Percentiles rank a stretch among this genome's conserved stretches.
Evolutionary conservation across 106 monocot genomes (phyloP).

Genomic region (Acorus calamus): DNA sequence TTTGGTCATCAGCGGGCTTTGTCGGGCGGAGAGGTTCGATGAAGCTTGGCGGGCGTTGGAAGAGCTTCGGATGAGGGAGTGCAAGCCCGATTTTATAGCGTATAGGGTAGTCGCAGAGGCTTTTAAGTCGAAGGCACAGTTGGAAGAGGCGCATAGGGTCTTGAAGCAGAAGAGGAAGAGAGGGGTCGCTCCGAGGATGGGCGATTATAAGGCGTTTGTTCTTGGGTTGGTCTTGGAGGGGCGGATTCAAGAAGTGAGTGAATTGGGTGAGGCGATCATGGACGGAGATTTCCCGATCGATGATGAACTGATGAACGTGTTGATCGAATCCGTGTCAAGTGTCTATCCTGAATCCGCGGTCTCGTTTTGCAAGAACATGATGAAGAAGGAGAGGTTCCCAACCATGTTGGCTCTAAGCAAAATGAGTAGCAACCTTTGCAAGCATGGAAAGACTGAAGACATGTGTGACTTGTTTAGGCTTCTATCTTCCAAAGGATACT

Average conservation of each 20-base stretch:
- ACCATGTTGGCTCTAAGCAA: constrained; percentile 24
- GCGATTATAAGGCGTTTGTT: constrained; percentile 57
- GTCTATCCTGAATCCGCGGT: constrained; percentile 42
- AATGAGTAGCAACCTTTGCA: constrained; percentile 49
- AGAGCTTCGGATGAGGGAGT: constrained; percentile 44
- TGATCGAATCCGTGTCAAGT: constrained; percentile 49
- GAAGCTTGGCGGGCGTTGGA: constrained; percentile 76
- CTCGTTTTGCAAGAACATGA: constrained; percentile 49
- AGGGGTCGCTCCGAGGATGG: constrained; percentile 72
- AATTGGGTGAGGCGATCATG: constrained; percentile 58
- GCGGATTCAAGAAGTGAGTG: constrained; percentile 36
- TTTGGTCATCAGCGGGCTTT: constrained; percentile 56
- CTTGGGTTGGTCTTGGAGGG: constrained; percentile 45
- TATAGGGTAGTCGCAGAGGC: constrained; percentile 71
- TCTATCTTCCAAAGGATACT: constrained; percentile 53
- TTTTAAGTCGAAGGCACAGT: constrained; percentile 33
- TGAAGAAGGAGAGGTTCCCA: constrained; percentile 41
- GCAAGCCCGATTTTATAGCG: constrained; percentile 83
- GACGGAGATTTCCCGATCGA: constrained; percentile 69
- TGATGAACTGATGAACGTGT: constrained; percentile 46
- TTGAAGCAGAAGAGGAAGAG: constrained; percentile 94
- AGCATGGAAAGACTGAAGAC: constrained; percentile 31
- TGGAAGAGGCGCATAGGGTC: constrained; percentile 39
- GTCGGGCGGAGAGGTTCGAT: constrained; percentile 43
- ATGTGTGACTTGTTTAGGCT: constrained; percentile 44